Evolutionary conservation across 2,329 filamentous ascomycete species (phyloP).

Genomic region (Calonectria pseudoturangicola): DNA sequence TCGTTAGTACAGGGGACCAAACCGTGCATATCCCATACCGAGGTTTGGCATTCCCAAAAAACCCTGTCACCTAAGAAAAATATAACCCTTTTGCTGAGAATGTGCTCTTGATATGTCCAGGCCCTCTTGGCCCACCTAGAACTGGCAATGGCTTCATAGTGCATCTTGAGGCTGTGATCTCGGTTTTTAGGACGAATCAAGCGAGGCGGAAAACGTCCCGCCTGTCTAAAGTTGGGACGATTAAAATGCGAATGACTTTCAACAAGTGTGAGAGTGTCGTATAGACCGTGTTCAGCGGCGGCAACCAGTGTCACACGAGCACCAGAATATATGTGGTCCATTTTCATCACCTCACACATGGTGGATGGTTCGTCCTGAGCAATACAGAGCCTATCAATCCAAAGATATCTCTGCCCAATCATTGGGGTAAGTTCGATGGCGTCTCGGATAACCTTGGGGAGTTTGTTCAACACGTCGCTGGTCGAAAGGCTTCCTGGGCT

Average conservation of each 20-base stretch:
- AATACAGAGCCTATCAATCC: constrained; percentile 23
- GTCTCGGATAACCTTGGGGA: constrained; percentile 20
- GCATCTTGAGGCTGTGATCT: constrained; percentile 16
- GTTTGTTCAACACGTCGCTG: not conserved
- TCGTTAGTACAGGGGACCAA: not conserved
- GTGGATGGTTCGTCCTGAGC: not conserved
- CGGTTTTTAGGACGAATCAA: constrained; percentile 12
- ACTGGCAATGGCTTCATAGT: constrained; percentile 12
- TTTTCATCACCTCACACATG: not conserved
- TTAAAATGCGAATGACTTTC: constrained; percentile 7
- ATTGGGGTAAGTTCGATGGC: constrained; percentile 9
- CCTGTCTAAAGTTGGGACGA: constrained; percentile 18
- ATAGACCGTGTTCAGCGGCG: constrained; percentile 14
- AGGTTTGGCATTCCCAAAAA: constrained; percentile 1
- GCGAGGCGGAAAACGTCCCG: not conserved
- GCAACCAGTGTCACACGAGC: constrained; percentile 15
- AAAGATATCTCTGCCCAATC: constrained; percentile 12
- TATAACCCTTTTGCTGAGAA: not conserved
- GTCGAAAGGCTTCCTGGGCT: not conserved
- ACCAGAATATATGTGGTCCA: constrained; percentile 1
- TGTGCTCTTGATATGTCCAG: constrained; percentile 15
- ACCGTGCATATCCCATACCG: constrained; percentile 8
- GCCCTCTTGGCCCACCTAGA: constrained; percentile 5
- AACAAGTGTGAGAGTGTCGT: not conserved
- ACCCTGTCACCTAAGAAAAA: constrained; percentile 13